Conservation (phyloP, 768 basidiomycete species). For the Gautieria morchelliformis region DNA sequence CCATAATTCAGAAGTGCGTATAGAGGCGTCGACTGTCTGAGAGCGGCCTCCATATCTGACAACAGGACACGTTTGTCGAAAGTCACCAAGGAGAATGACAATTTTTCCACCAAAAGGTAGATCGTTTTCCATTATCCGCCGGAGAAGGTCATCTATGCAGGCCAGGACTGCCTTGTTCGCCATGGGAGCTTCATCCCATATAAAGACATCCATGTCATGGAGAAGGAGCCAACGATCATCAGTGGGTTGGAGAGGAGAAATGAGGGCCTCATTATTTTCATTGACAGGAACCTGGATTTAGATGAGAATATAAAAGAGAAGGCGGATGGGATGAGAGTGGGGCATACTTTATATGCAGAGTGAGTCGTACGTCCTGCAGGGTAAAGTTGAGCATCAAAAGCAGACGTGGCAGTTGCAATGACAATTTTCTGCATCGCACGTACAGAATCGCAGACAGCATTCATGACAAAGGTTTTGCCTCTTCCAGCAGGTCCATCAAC, state of each 20-base stretch:
- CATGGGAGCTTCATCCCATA: neutral
- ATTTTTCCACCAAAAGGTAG: slow-evolving; percentile 29
- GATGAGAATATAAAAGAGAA: too few species aligned
- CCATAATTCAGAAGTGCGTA: too few species aligned
- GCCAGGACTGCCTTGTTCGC: neutral
- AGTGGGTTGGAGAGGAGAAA: too few species aligned
- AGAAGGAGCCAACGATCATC: too few species aligned
- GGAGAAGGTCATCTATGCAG: slow-evolving; percentile 27
- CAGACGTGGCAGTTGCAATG: slow-evolving; percentile 28
- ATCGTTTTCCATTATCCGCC: slow-evolving; percentile 18
- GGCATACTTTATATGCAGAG: slow-evolving; percentile 28
- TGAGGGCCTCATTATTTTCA: too few species aligned
- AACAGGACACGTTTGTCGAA: too few species aligned
- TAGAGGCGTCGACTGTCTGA: slow-evolving; percentile 27
- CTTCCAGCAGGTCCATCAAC: slow-evolving; percentile 32
- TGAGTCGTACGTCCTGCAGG: slow-evolving; percentile 28
- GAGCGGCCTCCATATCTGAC: slow-evolving; percentile 26
- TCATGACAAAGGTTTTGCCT: slow-evolving; percentile 31
- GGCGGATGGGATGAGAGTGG: neutral
- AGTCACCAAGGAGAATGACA: slow-evolving; percentile 23
- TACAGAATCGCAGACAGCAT: slow-evolving; percentile 24
- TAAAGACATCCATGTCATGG: neutral
- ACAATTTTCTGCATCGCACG: slow-evolving; percentile 21
- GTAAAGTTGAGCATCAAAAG: slow-evolving; percentile 31
- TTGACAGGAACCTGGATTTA: too few species aligned